Base-by-base conservation (phyloP, 129 eudicot species). In the Deinandra increscens region DNA sequence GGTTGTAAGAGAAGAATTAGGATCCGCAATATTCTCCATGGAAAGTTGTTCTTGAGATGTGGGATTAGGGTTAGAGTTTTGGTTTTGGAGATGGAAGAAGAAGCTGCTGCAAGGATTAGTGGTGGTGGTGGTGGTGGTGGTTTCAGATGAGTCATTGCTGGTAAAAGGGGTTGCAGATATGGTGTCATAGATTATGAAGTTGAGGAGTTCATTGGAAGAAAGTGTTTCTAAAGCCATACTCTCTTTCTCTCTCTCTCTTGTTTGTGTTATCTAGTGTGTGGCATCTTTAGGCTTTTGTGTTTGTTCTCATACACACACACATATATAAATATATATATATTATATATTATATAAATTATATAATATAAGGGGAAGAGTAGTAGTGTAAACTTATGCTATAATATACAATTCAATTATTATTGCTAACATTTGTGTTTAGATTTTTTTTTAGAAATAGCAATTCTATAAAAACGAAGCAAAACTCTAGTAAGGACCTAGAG, bases 151-250 rank as follows among this genome's bases (percentile, higher is more conserved):
- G 75, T 70, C 71, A 69, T 79, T 70, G 80, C 80, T 66, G 83
- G 60, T 69, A 64, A 74, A 85, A 66, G 87, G 89, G 76, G 82
- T 60, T 50, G 88, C 83, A 73, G 88, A 85, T 31, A 83, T 79
- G 26, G 96, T 80, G 81, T 86, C 95, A 73, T 81, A 86, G 80
- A 86, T 78, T 68, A 92, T 86, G 82, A 80, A 88, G 94, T 92
- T 84, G 51, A 88, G 74, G 73, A 84, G 80, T 63, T 92, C 98
- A 75, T 64, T 86, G 48, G 90, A 70, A 77, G 89, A 85, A 76
- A 92, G 85, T 64, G 96, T 77, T 92, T 88, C 96, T 65, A 86
- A 73, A 69, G 94, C 91, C 96, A 88, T 82, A 42, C 60, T 79
- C 69, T 64, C 76, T 63, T 11, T 43, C 31, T 75, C 78, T 60